Evolutionary conservation across 1,284 basidiomycete genomes (phyloP), one percentile per base, ranked within the genome.

Genomic region (Fomitopsis schrenkii): DNA sequence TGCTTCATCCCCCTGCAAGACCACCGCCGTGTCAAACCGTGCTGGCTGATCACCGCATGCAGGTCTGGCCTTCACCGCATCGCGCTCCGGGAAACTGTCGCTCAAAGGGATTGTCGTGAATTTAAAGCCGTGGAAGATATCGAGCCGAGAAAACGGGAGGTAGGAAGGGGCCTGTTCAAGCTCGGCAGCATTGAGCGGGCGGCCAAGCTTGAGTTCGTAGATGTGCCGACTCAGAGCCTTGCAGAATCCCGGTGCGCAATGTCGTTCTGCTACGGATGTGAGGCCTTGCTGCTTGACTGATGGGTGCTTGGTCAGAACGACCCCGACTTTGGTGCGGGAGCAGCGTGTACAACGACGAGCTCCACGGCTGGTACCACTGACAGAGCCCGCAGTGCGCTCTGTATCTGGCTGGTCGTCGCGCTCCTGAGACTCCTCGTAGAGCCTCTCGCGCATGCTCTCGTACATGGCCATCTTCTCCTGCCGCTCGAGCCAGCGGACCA

Each of bases 401-500:
- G 8, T 33, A 33, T 33, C 30, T 8, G 8, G 30, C 8, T 33
- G 22, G 5, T 1, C 22, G 17, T 33, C 14, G 48, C 28, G 42
- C 17, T 6, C 19, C 10, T 33, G 30, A 10, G 26, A 5, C 26
- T 50, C 48, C 26, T 50, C 30, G 1, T 28, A 10, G 28, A 30
- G 48, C 10, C 30, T 14, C 48, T 50, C 14, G 1, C 17, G 48
- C 19, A 50, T n/a, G n/a, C 8, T 50, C 48, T 50, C 48, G 2
- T 14, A 50, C 26, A 50, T 50, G 30, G 36, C 26, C 9, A 58
- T 26, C n/a, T 45, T 48, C 33, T 59, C 61, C 33, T 54, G 61
- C 4, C 60, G 33, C 17, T 45, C n/a, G 8, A 75, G 58, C 72
- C 72, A 74, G 1, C 22, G 44, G 7, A 66, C 64, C 73, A 75